Conservation (phyloP, 2,329 filamentous ascomycete genomes). For the Exophiala dermatitidis region DNA sequence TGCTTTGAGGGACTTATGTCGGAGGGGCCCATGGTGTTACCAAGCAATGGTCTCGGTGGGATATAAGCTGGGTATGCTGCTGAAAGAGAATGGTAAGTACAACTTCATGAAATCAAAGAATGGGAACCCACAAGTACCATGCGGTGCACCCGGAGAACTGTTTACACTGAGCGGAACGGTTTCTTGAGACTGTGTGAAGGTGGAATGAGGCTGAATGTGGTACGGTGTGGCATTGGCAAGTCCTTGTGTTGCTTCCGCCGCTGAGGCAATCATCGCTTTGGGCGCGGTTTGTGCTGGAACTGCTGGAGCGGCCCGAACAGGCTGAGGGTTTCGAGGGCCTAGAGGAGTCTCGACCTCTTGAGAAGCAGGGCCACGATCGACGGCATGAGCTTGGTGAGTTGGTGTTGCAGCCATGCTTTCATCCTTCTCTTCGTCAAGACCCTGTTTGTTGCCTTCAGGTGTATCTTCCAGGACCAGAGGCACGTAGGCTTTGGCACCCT, state of each 20-base stretch:
- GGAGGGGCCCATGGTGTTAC: slow-evolving; percentile 17
- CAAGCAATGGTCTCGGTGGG: neutral
- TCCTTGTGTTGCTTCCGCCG: slow-evolving; percentile 1
- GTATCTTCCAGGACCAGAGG: slow-evolving; percentile 24
- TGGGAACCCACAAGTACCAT: slow-evolving; percentile 9
- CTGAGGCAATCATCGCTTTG: slow-evolving; percentile 9
- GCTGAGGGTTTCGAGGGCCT: slow-evolving; percentile 4
- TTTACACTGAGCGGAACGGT: slow-evolving; percentile 6
- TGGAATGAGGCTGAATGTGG: slow-evolving; percentile 12
- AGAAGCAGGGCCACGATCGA: neutral
- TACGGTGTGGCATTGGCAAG: slow-evolving; percentile 14
- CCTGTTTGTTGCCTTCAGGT: slow-evolving; percentile 10
- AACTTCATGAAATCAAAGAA: slow-evolving; percentile 1
- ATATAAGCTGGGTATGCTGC: slow-evolving; percentile 7
- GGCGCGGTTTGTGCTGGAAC: slow-evolving; percentile 8
- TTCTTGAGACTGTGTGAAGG: slow-evolving; percentile 12
- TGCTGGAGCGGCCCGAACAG: neutral
- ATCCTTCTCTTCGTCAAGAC: neutral
- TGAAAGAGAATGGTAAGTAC: slow-evolving; percentile 14
- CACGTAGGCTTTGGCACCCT: slow-evolving; percentile 25
- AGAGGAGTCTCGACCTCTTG: slow-evolving; percentile 1
- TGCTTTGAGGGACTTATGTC: slow-evolving; percentile 27
- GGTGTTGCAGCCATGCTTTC: slow-evolving; percentile 2
- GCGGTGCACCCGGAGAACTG: slow-evolving; percentile 9
- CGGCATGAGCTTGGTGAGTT: slow-evolving; percentile 1